Percentiles rank a stretch among this genome's conserved stretches.
phyloP scores from a whole-genome alignment of 108 stramenopile species.

The Pseudonitzschia multiseries region DNA sequence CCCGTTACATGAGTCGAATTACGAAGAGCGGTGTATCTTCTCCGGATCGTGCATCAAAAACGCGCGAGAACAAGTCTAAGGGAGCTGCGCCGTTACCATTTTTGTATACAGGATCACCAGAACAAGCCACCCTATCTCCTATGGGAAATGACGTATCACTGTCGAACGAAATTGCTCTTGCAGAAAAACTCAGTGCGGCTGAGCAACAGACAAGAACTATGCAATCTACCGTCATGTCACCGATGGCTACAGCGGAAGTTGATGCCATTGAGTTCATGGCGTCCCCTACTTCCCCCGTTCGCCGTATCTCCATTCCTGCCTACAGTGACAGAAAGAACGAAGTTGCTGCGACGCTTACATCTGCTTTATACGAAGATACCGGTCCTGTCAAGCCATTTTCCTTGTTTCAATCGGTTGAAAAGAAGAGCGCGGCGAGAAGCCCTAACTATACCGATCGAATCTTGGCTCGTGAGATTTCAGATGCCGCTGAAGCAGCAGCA shows the following conservation, averaged over 20 bases:
- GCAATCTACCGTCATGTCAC: not conserved
- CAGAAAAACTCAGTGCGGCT: constrained; percentile 5
- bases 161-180: constrained; percentile 4
- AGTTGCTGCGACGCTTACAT: not conserved
- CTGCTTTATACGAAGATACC: not conserved
- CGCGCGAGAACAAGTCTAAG: not conserved
- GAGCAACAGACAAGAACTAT: not conserved
- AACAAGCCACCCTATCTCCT: not conserved
- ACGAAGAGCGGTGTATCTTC: not conserved
- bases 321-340: constrained; percentile 3
- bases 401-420: constrained; percentile 3
- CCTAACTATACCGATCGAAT: not conserved
- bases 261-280: not conserved
- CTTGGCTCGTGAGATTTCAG: not conserved
- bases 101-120: constrained; percentile 1
- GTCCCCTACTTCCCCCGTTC: not conserved
- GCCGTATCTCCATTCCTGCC: not conserved
- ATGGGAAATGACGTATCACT: not conserved
- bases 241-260: not conserved
- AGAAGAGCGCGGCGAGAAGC: not conserved
- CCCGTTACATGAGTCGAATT: not conserved
- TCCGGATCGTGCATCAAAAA: not conserved
- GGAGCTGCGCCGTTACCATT: constrained; percentile 1
- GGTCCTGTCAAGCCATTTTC: not conserved
- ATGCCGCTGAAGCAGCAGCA: not conserved